Evolutionary conservation across 192 early-diverging fungal genomes (phyloP), one percentile per base, ranked within the genome.

Genomic region (Entomortierella lignicola): DNA sequence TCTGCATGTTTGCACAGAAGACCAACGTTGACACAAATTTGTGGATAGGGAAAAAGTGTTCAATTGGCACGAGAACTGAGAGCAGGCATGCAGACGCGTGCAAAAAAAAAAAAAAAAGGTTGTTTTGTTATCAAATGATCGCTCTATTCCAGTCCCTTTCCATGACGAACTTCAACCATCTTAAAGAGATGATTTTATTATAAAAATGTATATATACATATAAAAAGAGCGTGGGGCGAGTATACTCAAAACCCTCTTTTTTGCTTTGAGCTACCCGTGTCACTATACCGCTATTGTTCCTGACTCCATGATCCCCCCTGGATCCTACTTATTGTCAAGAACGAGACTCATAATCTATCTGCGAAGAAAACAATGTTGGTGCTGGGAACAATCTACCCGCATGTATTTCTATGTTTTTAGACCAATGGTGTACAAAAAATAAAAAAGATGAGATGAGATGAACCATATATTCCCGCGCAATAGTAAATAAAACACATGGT

Each of bases 371-470:
- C 21, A 59, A 59, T 41, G 8, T 43, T 60, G 39, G 29, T 30
- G 59, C 23, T 39, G 44, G 44, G 44, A 47, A 47, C 44, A 47
- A 47, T 47, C 44, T 47, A 47, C 44, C 44, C 44, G 61, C 61
- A 47, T n/a, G 42, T n/a, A 39, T 11, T 11, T 29, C n/a, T 50
- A 26, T 3, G 8, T 23, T 37, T 37, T 37, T 7, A 10, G 10
- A 37, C 4, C 34, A n/a, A n/a, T n/a, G n/a, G n/a, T n/a, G n/a
- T n/a, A n/a, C n/a, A 54, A 17, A 50, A 48, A 7, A 39, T 37
- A 57, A 39, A 63, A 0, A 64, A 64, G 63, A 64, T 64, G 63
- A 64, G 63, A 64, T 64, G 63, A 64, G 63, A 64, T 64, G 55
- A 31, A 29, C 52, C 60, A 47, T 51, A 32, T 32, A 47, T 12